Evolutionary conservation across 140 eudicot species (phyloP), one percentile per base, ranked within the genome.

Genomic region (Bidens hawaiensis): DNA sequence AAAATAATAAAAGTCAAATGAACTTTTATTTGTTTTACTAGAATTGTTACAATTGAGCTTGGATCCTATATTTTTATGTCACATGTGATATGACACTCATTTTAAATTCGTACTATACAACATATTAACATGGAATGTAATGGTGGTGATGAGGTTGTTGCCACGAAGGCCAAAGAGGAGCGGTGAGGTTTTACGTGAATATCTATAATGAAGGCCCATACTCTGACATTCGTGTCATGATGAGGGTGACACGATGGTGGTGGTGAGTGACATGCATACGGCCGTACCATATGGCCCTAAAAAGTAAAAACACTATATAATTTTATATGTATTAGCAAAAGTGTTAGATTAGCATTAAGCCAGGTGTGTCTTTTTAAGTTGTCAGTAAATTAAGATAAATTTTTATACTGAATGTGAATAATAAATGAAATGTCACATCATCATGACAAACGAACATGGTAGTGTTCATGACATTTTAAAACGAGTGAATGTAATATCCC

Each of bases 391-490:
- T 14, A 34, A 34, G 12, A 10, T 34, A 5, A 34, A 34, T 34
- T 34, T 34, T 12, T 34, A 34, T 34, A 2, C 12, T n/a, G n/a
- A n/a, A n/a, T n/a, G 24, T 60, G 14, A 4, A 38, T 17, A 34
- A 36, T 36, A 8, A 19, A 21, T 13, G 14, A 19, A 48, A 18
- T 6, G 13, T 19, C 13, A 18, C 2, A 40, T 60, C 21, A 34
- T 34, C 50, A 38, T 40, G 36, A 60, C 51, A 38, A 22, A 0
- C 21, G 21, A 38, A 60, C 51, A 38, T 60, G 65, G 61, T 22
- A 60, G 21, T 38, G 51, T 60, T n/a, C 18, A 11, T 36, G 22
- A 14, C 50, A n/a, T 19, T 60, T 60, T 19, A 14, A 19, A 38
- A 36, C 18, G 31, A 28, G 26, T 17, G 19, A 6, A 17, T 8